Percentiles rank a stretch among this genome's conserved stretches.
Evolutionary conservation across 2,329 filamentous ascomycete species (phyloP).

Genomic region (Neoscytalidium dimidiatum): DNA sequence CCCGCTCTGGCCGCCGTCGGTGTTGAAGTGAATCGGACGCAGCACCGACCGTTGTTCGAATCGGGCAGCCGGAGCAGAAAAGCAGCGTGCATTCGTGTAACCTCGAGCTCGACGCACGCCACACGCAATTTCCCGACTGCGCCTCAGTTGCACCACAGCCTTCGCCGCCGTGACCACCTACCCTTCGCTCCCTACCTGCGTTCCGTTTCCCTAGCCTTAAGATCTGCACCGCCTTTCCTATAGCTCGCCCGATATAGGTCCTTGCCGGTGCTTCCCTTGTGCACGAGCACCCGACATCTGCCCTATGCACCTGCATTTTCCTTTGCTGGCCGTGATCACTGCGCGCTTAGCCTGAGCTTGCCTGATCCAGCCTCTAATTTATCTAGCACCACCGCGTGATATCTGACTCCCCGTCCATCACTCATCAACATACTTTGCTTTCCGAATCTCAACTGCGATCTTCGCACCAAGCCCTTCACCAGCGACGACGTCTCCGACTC

Average conservation of each 20-base stretch:
- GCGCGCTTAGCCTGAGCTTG: not conserved
- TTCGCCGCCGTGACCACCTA: not conserved
- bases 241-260: not conserved
- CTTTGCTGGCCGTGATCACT: not conserved
- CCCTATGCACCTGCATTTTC: not conserved
- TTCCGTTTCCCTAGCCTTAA: not conserved
- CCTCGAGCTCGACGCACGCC: not conserved
- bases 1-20: not conserved
- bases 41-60: not conserved
- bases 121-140: slow-evolving; percentile 11
- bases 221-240: not conserved
- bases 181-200: not conserved
- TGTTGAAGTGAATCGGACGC: not conserved
- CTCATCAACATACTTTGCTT: not conserved
- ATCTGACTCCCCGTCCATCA: not conserved
- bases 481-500: not conserved
- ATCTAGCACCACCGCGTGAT: not conserved
- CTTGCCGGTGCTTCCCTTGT: not conserved
- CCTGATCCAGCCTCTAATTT: not conserved
- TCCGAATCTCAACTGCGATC: not conserved
- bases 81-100: not conserved
- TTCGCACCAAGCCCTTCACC: not conserved
- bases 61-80: not conserved
- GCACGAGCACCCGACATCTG: not conserved
- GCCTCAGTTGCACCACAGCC: not conserved